Evolutionary conservation across 1,284 basidiomycete genomes (phyloP).

Genomic region (Golubevia pallescens): DNA sequence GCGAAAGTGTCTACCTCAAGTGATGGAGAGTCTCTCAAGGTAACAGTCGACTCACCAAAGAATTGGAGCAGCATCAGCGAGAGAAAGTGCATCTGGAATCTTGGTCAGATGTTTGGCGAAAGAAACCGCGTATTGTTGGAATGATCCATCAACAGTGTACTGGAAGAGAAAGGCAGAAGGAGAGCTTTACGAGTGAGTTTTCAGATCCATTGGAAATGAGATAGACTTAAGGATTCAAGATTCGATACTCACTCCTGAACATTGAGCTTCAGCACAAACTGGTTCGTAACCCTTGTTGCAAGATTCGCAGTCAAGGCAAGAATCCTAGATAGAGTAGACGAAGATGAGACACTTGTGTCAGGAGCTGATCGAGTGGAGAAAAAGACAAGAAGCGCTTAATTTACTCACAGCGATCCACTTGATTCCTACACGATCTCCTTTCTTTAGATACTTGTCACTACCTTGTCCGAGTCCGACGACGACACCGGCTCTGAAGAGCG

Average conservation of each 20-base stretch:
- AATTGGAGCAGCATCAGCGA: conserved; percentile 78
- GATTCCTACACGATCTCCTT: conserved; percentile 84
- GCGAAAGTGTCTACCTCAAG: neutral
- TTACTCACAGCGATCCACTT: conserved; percentile 67
- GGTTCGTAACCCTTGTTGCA: conserved; percentile 78
- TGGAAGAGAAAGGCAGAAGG: too few species aligned
- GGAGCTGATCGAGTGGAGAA: neutral
- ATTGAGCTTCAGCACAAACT: conserved; percentile 50
- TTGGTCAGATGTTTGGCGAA: conserved; percentile 76
- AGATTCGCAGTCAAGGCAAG: conserved; percentile 75
- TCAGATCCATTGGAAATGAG: conserved; percentile 70
- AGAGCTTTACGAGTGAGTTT: conserved; percentile 70
- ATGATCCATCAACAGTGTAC: conserved; percentile 81
- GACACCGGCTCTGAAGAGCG: conserved; percentile 63
- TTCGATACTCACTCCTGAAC: conserved; percentile 22
- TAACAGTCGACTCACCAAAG: conserved; percentile 73
- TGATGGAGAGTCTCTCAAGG: conserved; percentile 41
- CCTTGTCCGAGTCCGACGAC: conserved; percentile 79
- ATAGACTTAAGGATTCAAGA: neutral
- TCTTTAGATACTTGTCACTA: conserved; percentile 69
- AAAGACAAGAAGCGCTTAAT: too few species aligned
- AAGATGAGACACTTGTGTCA: conserved; percentile 67
- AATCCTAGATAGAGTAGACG: conserved; percentile 67
- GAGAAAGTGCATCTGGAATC: conserved; percentile 74
- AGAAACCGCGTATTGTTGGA: conserved; percentile 74